A percentile compares a stretch with the other conserved stretches of the same genome.
phyloP scores from a whole-genome alignment of 2,329 filamentous ascomycete genomes.

The Alternaria gaisen region DNA sequence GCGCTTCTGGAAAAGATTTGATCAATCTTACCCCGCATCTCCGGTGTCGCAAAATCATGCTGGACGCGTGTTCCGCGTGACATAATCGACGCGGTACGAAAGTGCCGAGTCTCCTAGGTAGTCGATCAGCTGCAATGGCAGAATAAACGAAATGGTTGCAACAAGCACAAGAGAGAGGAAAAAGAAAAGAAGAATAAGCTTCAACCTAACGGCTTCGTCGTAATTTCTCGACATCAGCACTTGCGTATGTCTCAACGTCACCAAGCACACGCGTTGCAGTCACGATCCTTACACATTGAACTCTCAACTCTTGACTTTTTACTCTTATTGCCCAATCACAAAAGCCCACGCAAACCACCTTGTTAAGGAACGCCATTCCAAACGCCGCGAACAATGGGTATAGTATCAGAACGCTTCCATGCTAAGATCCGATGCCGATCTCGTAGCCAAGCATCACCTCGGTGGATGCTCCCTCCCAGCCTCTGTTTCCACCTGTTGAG shows the following conservation, averaged over 20 bases:
- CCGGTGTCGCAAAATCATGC: neutral
- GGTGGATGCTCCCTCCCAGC: slow-evolving; percentile 91
- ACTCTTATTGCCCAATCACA: slow-evolving; percentile 2
- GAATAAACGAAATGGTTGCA: slow-evolving; percentile 1
- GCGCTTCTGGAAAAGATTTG: neutral
- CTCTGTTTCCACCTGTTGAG: slow-evolving; percentile 87
- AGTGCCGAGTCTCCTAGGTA: neutral
- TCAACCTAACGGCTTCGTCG: neutral
- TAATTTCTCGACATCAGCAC: neutral
- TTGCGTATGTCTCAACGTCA: neutral
- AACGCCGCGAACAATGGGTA: slow-evolving; percentile 36
- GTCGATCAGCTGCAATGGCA: slow-evolving; percentile 7
- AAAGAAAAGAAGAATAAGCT: slow-evolving; percentile 2
- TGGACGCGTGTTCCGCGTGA: slow-evolving; percentile 4
- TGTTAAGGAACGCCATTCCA: slow-evolving; percentile 1
- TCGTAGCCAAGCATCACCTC: slow-evolving; percentile 96
- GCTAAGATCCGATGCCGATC: slow-evolving; percentile 64
- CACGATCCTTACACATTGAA: neutral
- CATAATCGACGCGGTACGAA: neutral
- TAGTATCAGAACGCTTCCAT: slow-evolving; percentile 24
- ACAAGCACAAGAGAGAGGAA: neutral
- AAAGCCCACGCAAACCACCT: neutral
- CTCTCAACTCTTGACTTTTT: neutral
- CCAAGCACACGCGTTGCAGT: neutral
- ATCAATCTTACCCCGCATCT: slow-evolving; percentile 5